Evolutionary conservation across 129 eudicot species (phyloP), one percentile per base, ranked within the genome.

Genomic region (Chrysanthemum makinoi): DNA sequence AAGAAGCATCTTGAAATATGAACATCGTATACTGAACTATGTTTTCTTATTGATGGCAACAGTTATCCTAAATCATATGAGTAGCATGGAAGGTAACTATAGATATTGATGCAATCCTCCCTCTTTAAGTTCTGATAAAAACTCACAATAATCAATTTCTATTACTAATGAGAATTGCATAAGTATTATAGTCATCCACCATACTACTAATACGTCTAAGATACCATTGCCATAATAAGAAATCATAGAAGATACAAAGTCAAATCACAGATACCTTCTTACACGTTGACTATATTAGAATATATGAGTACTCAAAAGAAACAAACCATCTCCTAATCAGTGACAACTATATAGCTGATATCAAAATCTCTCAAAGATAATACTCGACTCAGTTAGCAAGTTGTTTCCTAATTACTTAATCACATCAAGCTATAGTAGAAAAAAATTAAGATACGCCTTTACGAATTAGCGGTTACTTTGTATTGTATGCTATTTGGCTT

Each of bases 41-140:
- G 66, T 62, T 62, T 62, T 62, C 66, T 62, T 62, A 62, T 62
- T 30, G 19, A 15, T 62, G 11, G 48, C 66, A 62, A 11, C 7
- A 3, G 28, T 16, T 39, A 64, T 65, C 53, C n/a, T 43, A 65
- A 43, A n/a, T 16, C 6, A 53, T 18, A 43, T 17, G 10, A 43
- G 69, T 39, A 43, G 54, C 30, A 65, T 65, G 69, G 28, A 65
- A 65, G 69, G 6, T 65, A 39, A 39, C 26, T 35, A 8, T 22
- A 22, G 24, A 39, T 64, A 64, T 17, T 64, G 14, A 64, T 43
- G 28, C 28, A 64, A n/a, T 39, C 24, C 24, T 6, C 14, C 39
- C 39, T 33, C 5, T 22, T 22, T 22, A 22, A 22, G 24, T 22
- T 22, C 24, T n/a, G n/a, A n/a, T n/a, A n/a, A n/a, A n/a, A n/a